Conservation (phyloP, 148 eudicot species). For the Rheum nobile region DNA sequence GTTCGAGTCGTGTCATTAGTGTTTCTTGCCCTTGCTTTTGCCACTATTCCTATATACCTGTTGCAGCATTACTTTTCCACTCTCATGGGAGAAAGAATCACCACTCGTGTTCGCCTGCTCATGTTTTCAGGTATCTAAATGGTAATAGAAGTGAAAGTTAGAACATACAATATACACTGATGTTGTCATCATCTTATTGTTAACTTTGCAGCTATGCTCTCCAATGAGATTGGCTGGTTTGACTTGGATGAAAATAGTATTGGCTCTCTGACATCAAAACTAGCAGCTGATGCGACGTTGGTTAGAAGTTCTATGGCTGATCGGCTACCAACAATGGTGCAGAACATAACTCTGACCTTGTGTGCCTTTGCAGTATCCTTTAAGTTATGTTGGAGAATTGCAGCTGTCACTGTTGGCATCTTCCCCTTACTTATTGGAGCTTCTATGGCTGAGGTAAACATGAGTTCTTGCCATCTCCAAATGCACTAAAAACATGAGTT, state of each 20-base stretch:
- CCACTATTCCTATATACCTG: conserved; percentile 40
- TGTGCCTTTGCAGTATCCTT: conserved; percentile 54
- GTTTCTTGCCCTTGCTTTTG: conserved; percentile 37
- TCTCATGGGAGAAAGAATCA: conserved; percentile 66
- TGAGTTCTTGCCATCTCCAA: neutral
- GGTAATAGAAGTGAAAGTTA: too few species aligned
- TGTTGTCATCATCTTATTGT: neutral
- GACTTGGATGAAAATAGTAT: conserved; percentile 48
- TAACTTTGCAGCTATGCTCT: conserved; percentile 41
- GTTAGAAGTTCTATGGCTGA: conserved; percentile 61
- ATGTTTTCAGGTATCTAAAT: conserved; percentile 85
- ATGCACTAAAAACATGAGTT: neutral
- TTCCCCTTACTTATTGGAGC: conserved; percentile 57
- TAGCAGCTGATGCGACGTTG: conserved; percentile 62
- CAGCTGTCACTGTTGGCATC: conserved; percentile 38
- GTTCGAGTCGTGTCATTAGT: conserved; percentile 25
- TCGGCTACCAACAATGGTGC: conserved; percentile 48
- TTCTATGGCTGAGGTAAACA: conserved; percentile 45
- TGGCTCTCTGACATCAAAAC: conserved; percentile 44
- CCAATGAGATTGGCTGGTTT: conserved; percentile 64
- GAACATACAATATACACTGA: too few species aligned
- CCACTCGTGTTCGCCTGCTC: conserved; percentile 38
- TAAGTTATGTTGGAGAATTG: conserved; percentile 51
- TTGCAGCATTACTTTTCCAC: conserved; percentile 58
- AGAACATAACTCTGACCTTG: conserved; percentile 40